Evolutionary conservation across 148 eudicot species (phyloP), one percentile per base, ranked within the genome.

Genomic region (Limonium bicolor): DNA sequence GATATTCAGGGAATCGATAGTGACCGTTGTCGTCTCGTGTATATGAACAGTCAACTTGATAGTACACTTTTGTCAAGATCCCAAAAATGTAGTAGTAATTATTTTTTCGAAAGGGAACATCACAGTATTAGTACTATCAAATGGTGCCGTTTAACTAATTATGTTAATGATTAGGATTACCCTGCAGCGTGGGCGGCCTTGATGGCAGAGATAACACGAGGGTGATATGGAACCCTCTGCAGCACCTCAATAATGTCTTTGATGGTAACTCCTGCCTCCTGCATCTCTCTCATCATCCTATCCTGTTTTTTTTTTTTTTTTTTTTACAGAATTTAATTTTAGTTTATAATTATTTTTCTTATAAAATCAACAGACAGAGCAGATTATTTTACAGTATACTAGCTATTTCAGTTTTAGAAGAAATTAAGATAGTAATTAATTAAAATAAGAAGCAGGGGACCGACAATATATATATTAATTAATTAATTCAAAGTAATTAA

Each of bases 271-370:
- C 96, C 96, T 49, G 54, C 55, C 19, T 59, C 38, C 32, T 82
- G 90, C 63, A 87, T 65, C 65, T 82, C 86, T 33, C 20, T 54
- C 96, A 87, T 87, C 80, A 87, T 67, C 32, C 28, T 54, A 48
- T 82, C 94, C 96, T 83, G 67, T 50, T 41, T 10, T 27, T 33
- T 35, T 38, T 15, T 14, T 14, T 36, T 2, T 9, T 9, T 14
- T 5, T 10, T 9, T 9, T 35, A 35, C 7, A 32, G 10, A 3
- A 9, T 13, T 35, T 5, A 8, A 34, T 34, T 3, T 17, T 36
- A 4, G 18, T 11, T 36, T 1, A 35, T 13, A 4, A 14, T n/a
- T 1, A 21, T 15, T 14, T 36, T 13, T 13, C 20, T 13, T 34
- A 14, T 27, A 23, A 20, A 18, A n/a, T 17, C 4, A 2, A 11